Base-by-base conservation (phyloP, 805 yeast species). In the Myxozyma geophila region DNA sequence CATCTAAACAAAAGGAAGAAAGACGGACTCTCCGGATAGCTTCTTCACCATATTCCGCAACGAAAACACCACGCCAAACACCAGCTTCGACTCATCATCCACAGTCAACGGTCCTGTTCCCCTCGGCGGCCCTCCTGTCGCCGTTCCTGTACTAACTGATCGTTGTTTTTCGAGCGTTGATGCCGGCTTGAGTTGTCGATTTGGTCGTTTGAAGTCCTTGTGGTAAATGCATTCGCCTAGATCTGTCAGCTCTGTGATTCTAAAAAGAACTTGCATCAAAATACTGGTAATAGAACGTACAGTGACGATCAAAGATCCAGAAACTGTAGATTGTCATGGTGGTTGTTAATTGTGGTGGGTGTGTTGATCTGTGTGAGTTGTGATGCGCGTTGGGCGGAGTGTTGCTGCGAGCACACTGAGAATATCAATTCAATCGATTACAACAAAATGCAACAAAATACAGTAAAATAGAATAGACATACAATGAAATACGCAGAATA, bases 261-360 rank as follows among this genome's bases (percentile, higher is more conserved):
- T 19, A n/a, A 51, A n/a, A n/a, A 1, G 12, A 15, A n/a, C n/a
- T n/a, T n/a, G n/a, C 9, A 39, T 7, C 15, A 15, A 21, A 35
- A 51, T 35, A 8, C 17, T 19, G 17, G 12, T 1, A 36, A 21
- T 1, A 10, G 23, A 33, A 74, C 83, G 56, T 78, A 76, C 98
- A 90, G 77, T 93, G 98, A 74, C 95, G 83, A 74, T 93, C 98
- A 74, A 88, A 93, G 60, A 93, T 84, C 89, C 92, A 90, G 73
- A 92, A 88, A 10, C 97, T 89, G 77, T 87, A 87, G 52, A 92
- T 85, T 46, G 89, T 83, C 89, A 85, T 85, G 48, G 40, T 64
- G 48, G 21, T 28, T 13, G 8, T 17, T 33, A 39, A 19, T 37
- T 28, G 21, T n/a, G 6, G 9, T n/a, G 43, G 10, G 9, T 43